phyloP scores from a whole-genome alignment of 2,329 filamentous ascomycete species.

The Fusarium incarnatum region DNA sequence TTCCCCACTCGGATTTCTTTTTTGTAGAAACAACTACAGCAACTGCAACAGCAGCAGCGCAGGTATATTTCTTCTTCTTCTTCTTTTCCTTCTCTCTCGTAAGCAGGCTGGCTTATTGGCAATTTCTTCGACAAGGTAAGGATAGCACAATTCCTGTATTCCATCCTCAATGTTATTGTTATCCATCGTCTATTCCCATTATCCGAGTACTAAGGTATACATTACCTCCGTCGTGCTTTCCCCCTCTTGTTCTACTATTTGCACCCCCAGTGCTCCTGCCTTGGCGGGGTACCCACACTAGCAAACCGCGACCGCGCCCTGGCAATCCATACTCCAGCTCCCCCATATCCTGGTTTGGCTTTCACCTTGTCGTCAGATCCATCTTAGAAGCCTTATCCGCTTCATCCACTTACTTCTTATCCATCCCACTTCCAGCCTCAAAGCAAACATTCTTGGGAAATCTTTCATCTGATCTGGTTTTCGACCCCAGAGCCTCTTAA shows the following conservation, averaged over 20 bases:
- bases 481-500: constrained; percentile 20
- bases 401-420: constrained; percentile 39
- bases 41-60: background rate
- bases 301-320: constrained; percentile 48
- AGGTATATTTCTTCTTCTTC: background rate
- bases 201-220: background rate
- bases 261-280: constrained; percentile 36
- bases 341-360: constrained; percentile 35
- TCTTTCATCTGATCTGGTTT: constrained; percentile 23
- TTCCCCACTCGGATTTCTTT: background rate
- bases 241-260: constrained; percentile 31
- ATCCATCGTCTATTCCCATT: background rate
- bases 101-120: background rate
- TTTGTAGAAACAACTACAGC: background rate
- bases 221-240: background rate
- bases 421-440: constrained; percentile 38
- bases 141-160: background rate
- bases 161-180: background rate
- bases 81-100: background rate
- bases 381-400: constrained; percentile 38
- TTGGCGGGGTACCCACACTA: constrained; percentile 54
- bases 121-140: background rate
- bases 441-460: constrained; percentile 33
- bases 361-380: constrained; percentile 37
- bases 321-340: constrained; percentile 50